phyloP scores from a whole-genome alignment of 345 rosid genomes.

The Lepidium didymum region DNA sequence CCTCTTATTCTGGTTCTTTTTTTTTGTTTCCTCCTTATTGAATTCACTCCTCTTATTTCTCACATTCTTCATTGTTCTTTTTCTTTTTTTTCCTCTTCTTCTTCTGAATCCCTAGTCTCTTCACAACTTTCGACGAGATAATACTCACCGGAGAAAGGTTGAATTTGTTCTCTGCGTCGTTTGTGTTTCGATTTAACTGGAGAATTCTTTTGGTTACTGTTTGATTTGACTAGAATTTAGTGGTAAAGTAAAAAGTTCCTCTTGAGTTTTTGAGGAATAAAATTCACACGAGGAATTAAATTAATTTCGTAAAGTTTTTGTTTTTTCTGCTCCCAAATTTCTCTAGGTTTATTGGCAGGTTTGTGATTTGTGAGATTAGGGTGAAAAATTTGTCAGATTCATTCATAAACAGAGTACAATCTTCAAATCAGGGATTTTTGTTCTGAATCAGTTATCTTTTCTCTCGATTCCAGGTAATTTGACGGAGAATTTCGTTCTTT shows the following conservation, averaged over 20 bases:
- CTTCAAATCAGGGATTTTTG: not conserved
- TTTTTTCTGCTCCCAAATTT: not conserved
- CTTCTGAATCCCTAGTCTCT: not conserved
- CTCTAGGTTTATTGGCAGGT: not conserved
- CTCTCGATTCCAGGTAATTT: slow-evolving; percentile 14
- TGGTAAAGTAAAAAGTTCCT: not conserved
- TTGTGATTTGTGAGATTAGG: not conserved
- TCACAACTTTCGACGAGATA: not conserved
- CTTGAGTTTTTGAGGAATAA: not conserved
- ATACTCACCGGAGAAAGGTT: not conserved
- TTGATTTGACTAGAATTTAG: slow-evolving; percentile 5
- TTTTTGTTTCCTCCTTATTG: not conserved
- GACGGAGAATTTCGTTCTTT: not conserved
- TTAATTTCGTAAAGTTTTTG: not conserved
- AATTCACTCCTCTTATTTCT: not conserved
- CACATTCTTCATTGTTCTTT: not conserved
- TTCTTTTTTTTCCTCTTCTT: not conserved
- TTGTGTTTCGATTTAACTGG: not conserved
- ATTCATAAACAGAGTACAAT: not conserved
- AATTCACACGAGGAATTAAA: not conserved
- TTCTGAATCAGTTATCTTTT: not conserved
- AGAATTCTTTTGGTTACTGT: not conserved
- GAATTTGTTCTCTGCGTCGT: not conserved
- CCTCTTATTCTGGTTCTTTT: not conserved
- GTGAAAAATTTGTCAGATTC: not conserved